Percentiles rank a stretch among this genome's conserved stretches.
phyloP scores from a whole-genome alignment of 495 filamentous ascomycete species.

The Lasiosphaeria miniovina region DNA sequence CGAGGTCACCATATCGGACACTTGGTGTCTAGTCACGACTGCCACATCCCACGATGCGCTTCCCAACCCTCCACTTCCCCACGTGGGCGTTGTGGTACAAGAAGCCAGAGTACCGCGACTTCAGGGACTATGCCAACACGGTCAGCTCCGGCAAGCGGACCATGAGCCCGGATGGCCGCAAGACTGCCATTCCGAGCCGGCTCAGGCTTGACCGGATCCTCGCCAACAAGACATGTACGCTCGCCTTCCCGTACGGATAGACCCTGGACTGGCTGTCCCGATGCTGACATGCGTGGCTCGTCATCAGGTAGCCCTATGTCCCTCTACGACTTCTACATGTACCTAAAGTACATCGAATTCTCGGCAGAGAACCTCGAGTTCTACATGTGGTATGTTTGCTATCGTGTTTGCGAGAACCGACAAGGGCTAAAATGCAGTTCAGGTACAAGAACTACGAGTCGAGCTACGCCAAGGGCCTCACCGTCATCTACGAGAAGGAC shows the following conservation, averaged over 20 bases:
- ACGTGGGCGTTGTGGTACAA: slow-evolving; percentile 42
- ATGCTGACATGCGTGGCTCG: neutral
- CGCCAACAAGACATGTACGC: slow-evolving; percentile 40
- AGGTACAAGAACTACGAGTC: slow-evolving; percentile 44
- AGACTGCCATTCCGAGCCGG: slow-evolving; percentile 31
- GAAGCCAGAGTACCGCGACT: slow-evolving; percentile 43
- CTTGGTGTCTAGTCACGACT: slow-evolving; percentile 1
- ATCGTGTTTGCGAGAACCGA: neutral
- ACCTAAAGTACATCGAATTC: slow-evolving; percentile 40
- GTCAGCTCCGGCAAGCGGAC: slow-evolving; percentile 26
- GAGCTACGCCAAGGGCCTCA: slow-evolving; percentile 25
- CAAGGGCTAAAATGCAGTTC: neutral
- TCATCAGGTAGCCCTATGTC: slow-evolving; percentile 36
- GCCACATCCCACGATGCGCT: slow-evolving; percentile 3
- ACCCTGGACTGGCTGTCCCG: too few relatives aligned
- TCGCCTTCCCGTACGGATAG: neutral
- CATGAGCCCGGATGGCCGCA: slow-evolving; percentile 30
- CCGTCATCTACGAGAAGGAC: slow-evolving; percentile 22
- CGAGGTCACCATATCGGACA: neutral
- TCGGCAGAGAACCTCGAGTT: slow-evolving; percentile 58
- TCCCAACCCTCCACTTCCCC: slow-evolving; percentile 27
- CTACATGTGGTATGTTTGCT: slow-evolving; percentile 63
- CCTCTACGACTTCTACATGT: slow-evolving; percentile 42
- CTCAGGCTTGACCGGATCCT: slow-evolving; percentile 39
- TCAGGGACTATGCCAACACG: slow-evolving; percentile 34